Percentiles rank a stretch among this genome's conserved stretches.
Conservation (phyloP, 2,329 filamentous ascomycete genomes). For the Xylaria sp. region DNA sequence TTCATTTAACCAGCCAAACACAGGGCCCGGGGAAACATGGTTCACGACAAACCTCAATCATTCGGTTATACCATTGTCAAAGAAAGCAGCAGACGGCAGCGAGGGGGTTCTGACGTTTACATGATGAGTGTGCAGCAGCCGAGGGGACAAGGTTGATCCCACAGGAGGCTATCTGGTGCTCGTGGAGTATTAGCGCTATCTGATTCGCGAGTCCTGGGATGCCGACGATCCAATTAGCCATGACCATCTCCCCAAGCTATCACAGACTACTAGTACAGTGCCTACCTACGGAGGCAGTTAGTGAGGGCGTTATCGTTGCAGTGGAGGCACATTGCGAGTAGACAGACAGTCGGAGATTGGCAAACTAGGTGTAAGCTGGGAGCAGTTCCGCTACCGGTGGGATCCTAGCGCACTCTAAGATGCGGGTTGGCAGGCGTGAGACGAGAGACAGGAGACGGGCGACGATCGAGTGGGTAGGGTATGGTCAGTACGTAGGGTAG, state of each 20-base stretch:
- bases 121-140: slow-evolving; percentile 9
- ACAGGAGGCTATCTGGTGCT: slow-evolving; percentile 29
- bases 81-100: background rate
- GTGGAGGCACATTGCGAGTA: background rate
- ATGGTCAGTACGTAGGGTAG: background rate
- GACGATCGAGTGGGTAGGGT: background rate
- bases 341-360: background rate
- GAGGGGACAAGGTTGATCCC: background rate
- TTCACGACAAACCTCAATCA: slow-evolving; percentile 2
- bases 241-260: background rate
- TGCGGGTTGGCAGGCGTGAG: slow-evolving; percentile 3
- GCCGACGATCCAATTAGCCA: slow-evolving; percentile 21
- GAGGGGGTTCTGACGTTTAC: slow-evolving; percentile 8
- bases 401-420: background rate
- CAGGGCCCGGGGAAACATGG: slow-evolving; percentile 3
- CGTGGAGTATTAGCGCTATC: slow-evolving; percentile 47
- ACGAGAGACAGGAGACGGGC: background rate
- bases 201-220: slow-evolving; percentile 44
- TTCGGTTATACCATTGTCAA: slow-evolving; percentile 6
- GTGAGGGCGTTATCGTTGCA: slow-evolving; percentile 23
- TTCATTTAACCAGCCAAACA: slow-evolving; percentile 13
- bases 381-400: slow-evolving; percentile 23
- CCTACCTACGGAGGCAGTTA: slow-evolving; percentile 6
- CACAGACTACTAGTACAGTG: too few species aligned
- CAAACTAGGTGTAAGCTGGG: background rate